Base-by-base conservation (phyloP, 163 green algal genomes). In the Coccomyxa subellipsoidea region DNA sequence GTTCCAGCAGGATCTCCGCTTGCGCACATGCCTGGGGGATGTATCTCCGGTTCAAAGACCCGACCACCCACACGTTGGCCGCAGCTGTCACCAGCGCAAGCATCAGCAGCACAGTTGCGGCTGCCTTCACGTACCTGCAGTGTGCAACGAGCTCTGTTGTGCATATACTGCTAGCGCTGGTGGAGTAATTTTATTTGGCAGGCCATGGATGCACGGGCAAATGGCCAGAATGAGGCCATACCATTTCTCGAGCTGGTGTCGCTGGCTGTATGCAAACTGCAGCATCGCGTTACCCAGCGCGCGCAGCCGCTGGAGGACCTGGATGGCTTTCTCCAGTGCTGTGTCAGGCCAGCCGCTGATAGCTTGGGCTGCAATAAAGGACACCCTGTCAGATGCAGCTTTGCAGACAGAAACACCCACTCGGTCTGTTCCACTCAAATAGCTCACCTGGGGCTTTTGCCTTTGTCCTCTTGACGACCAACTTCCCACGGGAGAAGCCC, bases 41-140 rank as follows among this genome's bases (percentile, higher is more conserved):
- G 29, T 88, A 27, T 7, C 37, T 59, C 38, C 36, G n/a, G 70
- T 92, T 92, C 79, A 92, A 69, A 21, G 54, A 54, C 0, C 54
- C 81, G 54, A 91, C 78, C n/a, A 73, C 80, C 89, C 89, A 91
- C n/a, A 87, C 76, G 72, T 92, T 92, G 76, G 80, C 83, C 4
- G 59, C 70, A 37, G 77, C 84, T 36, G 84, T 88, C 7, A 80
- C 23, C 4, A 69, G 36, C 4, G 40, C 80, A 21, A 84, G 76
- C 39, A 84, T n/a, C 78, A 84, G 39, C 32, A 76, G 31, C 4
- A 37, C 76, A 40, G 72, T 80, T 25, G 59, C 80, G 59, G 80
- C 27, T 25, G 71, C 40, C 36, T n/a, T 80, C 40, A 53, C 37
- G 18, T 35, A 78, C 79, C 79, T 83, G 69, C 23, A 73, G 32